These are phyloP conservation scores for Periconia digitata DNA, from an alignment of 2,329 filamentous ascomycete species.

Conservation along the genomic window DNA sequence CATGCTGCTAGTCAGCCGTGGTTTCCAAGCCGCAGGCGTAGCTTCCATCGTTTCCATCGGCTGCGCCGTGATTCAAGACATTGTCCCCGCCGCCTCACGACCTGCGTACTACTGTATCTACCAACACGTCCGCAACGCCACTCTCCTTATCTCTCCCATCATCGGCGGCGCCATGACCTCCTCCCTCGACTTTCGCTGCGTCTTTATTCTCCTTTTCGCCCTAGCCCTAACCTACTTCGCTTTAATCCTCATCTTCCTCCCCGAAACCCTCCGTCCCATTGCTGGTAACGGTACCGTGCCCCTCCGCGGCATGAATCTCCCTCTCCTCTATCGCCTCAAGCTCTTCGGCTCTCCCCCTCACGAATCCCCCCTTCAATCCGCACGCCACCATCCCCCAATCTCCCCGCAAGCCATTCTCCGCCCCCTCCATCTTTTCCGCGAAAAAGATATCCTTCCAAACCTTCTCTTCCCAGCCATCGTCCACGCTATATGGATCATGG, in stretches of 20 bases:
- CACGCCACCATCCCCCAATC: constrained; percentile 20
- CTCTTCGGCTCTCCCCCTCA: constrained; percentile 8
- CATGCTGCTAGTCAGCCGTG: constrained; percentile 49
- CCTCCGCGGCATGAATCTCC: constrained; percentile 44
- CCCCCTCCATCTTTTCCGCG: constrained; percentile 46
- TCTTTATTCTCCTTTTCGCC: constrained; percentile 59
- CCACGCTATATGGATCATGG: constrained; percentile 54
- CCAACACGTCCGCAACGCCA: constrained; percentile 43
- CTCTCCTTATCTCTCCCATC: constrained; percentile 27
- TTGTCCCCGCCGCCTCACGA: constrained; percentile 39
- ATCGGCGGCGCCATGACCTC: constrained; percentile 28
- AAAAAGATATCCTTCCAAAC: constrained; percentile 51
- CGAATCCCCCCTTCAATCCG: background rate
- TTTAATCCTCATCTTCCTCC: constrained; percentile 39
- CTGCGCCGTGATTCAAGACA: constrained; percentile 47
- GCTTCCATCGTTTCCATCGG: constrained; percentile 53
- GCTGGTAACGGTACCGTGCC: constrained; percentile 32
- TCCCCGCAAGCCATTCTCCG: constrained; percentile 38
- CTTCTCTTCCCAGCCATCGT: constrained; percentile 48
- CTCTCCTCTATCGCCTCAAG: constrained; percentile 38
- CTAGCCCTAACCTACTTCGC: constrained; percentile 42
- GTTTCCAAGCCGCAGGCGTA: constrained; percentile 52
- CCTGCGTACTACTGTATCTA: constrained; percentile 44
- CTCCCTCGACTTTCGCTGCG: constrained; percentile 35
- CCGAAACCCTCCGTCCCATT: constrained; percentile 40